Evolutionary conservation across 208 protist species (phyloP), one percentile per base, ranked within the genome.

Genomic region (Trypanosoma brucei): DNA sequence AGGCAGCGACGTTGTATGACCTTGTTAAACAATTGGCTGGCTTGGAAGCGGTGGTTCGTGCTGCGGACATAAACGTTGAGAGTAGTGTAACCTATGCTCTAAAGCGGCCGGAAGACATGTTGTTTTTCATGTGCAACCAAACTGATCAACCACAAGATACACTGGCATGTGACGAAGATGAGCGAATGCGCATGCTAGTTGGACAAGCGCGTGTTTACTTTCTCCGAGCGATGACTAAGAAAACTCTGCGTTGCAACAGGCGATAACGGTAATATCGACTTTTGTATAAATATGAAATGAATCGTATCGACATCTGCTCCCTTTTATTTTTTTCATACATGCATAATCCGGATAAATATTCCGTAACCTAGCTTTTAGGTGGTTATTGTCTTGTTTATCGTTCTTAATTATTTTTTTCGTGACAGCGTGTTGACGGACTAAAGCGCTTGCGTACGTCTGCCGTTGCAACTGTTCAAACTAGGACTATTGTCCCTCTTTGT

Each of bases 211-310:
- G 83, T 13, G 52, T 74, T 3, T 72, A 81, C 30, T 92, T 86
- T 62, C 74, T 92, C 57, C 79, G 86, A 7, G 82, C 83, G 8
- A 84, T 92, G 86, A 89, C 82, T n/a, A 89, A 91, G 53, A 86
- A 81, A 55, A 70, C 79, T 72, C 68, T 86, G 42, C 3, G 30
- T 0, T 1, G 2, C 2, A 3, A 14, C 3, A 45, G 36, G 2
- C 31, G 48, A 14, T 11, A 45, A 46, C 14, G 34, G 3, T 63
- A 42, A 55, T 22, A 22, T 22, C 22, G 22, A 22, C 22, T 22
- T 22, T 22, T 22, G 22, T 22, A 22, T 22, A 22, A 22, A 22
- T 22, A 22, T 22, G 22, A 22, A 22, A 22, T 22, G 11, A 6
- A 46, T 46, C 42, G 3, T 38, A 37, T 38, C n/a, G 9, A 14